Percentiles rank a stretch among this genome's conserved stretches.
phyloP scores from a whole-genome alignment of 495 filamentous ascomycete genomes.

The Daldinia decipiens region DNA sequence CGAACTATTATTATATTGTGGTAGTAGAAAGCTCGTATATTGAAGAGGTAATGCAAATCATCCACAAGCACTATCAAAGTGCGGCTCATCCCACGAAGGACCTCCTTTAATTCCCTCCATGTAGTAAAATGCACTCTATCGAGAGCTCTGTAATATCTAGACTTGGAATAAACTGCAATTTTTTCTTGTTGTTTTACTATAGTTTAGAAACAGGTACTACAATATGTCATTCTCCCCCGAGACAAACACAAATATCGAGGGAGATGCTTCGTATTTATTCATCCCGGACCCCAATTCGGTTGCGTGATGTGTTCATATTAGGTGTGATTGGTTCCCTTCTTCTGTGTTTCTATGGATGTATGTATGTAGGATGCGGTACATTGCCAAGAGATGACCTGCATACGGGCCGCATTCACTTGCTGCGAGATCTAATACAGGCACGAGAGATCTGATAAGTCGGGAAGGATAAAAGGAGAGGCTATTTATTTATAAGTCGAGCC shows the following conservation, averaged over 20 bases:
- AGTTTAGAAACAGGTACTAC: neutral
- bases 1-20: too few species aligned
- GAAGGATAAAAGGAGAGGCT: neutral
- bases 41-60: too few species aligned
- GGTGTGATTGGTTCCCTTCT: conserved; percentile 19
- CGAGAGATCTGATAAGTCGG: conserved; percentile 11
- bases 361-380: neutral
- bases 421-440: conserved; percentile 18
- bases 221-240: conserved; percentile 35
- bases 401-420: conserved; percentile 29
- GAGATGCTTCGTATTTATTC: conserved; percentile 32
- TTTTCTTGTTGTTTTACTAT: neutral
- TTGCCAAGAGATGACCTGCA: conserved; percentile 37
- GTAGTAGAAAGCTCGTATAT: too few species aligned
- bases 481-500: neutral
- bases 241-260: neutral
- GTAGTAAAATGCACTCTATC: too few species aligned
- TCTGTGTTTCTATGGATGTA: neutral
- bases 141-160: neutral
- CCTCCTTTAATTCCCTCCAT: too few species aligned
- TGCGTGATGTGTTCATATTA: neutral
- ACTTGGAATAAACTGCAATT: neutral
- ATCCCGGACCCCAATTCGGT: conserved; percentile 43
- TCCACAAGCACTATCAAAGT: too few species aligned
- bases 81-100: too few species aligned